Conservation (phyloP, 2,329 filamentous ascomycete genomes). For the Clarireedia monteithiana region DNA sequence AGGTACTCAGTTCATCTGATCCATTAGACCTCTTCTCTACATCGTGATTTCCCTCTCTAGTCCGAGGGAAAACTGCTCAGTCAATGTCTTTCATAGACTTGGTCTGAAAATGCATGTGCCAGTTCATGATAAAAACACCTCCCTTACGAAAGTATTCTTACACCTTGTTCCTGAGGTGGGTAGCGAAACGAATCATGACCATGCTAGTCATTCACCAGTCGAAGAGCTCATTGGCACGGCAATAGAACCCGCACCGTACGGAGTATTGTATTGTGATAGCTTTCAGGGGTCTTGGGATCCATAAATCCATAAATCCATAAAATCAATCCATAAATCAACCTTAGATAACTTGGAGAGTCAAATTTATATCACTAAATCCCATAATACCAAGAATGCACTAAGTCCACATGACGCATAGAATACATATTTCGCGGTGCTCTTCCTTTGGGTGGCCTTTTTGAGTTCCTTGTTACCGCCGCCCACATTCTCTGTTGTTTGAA, state of each 20-base stretch:
- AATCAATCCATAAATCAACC: not conserved
- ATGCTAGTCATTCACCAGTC: too few relatives aligned
- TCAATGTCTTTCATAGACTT: too few relatives aligned
- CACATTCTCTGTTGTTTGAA: conserved; percentile 76
- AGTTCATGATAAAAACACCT: not conserved
- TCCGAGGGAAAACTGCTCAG: too few relatives aligned
- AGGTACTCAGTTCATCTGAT: too few relatives aligned
- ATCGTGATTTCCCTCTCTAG: too few relatives aligned
- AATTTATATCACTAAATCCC: conserved; percentile 60
- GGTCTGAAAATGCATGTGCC: not conserved
- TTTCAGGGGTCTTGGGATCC: too few relatives aligned
- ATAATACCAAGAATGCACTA: conserved; percentile 66
- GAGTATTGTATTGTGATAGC: not conserved
- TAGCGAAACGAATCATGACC: not conserved
- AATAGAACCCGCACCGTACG: not conserved
- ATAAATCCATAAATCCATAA: not conserved
- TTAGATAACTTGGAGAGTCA: not conserved
- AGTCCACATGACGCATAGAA: conserved; percentile 74
- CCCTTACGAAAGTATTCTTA: not conserved
- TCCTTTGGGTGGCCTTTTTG: conserved; percentile 67
- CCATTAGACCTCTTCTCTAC: too few relatives aligned
- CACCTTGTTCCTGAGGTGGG: too few relatives aligned
- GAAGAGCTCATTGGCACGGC: not conserved
- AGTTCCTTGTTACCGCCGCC: conserved; percentile 85
- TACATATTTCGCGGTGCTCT: conserved; percentile 67